A percentile compares a stretch with the other conserved stretches of the same genome.
Conservation (phyloP, 208 protist genomes). For the Angomonas desouzai region DNA sequence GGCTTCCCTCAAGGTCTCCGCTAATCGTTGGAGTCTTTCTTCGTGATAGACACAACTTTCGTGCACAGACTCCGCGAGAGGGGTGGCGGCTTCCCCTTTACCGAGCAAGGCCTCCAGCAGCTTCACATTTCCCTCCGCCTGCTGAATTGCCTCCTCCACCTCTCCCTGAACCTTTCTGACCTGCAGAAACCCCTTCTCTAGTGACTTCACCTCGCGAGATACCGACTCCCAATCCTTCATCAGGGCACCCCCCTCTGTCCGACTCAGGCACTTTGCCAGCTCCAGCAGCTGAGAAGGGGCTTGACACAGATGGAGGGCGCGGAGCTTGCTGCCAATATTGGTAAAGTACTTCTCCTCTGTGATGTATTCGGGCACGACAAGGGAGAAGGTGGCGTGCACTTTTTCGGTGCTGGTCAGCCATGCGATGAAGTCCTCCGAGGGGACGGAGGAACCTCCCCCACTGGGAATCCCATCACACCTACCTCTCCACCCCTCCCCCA, state of each 20-base stretch:
- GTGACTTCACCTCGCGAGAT: background rate
- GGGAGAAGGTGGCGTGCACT: constrained; percentile 1
- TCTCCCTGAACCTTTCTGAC: constrained; percentile 5
- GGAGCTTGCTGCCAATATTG: background rate
- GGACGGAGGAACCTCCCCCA: background rate
- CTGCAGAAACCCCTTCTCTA: background rate
- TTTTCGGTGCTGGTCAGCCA: constrained; percentile 1
- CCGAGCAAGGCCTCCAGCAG: constrained; percentile 48
- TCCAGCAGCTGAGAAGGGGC: background rate
- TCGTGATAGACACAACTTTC: constrained; percentile 78
- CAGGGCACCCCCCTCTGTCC: background rate
- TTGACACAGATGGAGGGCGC: background rate
- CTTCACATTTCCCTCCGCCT: constrained; percentile 47
- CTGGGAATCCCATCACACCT: background rate
- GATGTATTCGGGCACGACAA: constrained; percentile 1
- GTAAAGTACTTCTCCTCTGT: constrained; percentile 10
- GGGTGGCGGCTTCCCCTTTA: constrained; percentile 34
- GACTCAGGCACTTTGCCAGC: background rate
- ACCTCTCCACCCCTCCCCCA: background rate
- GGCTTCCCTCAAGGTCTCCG: constrained; percentile 27
- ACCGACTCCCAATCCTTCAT: background rate
- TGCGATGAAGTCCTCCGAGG: constrained; percentile 1
- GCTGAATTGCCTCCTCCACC: constrained; percentile 31
- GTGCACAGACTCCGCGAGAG: constrained; percentile 47
- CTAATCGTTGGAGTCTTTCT: constrained; percentile 42